Conservation (phyloP, 345 rosid species). For the Nephelium lappaceum region DNA sequence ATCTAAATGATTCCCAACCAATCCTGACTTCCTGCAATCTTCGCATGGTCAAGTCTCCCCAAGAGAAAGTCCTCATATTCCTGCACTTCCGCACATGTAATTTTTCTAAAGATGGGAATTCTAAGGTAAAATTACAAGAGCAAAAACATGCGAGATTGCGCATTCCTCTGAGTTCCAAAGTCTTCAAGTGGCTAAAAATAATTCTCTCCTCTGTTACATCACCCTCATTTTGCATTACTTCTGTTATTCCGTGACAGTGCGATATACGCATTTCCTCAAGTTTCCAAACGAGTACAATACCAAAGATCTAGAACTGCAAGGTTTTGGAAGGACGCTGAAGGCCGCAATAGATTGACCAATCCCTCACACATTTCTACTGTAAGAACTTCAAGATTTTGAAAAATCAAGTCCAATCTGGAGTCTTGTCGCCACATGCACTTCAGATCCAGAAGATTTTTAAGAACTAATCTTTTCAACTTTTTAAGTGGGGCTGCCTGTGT, state of each 20-base stretch:
- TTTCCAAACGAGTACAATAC: neutral
- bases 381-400: slow-evolving; percentile 17
- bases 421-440: slow-evolving; percentile 10
- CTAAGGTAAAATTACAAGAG: too few relatives aligned
- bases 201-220: neutral
- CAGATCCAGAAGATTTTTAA: accelerated
- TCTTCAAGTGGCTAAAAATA: neutral
- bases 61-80: too few relatives aligned
- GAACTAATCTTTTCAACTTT: neutral
- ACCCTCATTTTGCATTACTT: neutral
- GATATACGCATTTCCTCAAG: neutral
- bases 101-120: too few relatives aligned
- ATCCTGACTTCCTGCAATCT: too few relatives aligned
- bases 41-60: too few relatives aligned
- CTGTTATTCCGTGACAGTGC: neutral
- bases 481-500: too few relatives aligned
- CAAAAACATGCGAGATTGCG: neutral
- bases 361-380: accelerated
- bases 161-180: too few relatives aligned
- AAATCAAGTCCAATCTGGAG: neutral
- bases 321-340: slow-evolving; percentile 7
- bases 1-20: too few relatives aligned
- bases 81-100: too few relatives aligned
- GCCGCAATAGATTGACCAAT: neutral
- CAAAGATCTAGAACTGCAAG: neutral